Evolutionary conservation across 179 eudicot genomes (phyloP).

Genomic region (Drosera spatulata): DNA sequence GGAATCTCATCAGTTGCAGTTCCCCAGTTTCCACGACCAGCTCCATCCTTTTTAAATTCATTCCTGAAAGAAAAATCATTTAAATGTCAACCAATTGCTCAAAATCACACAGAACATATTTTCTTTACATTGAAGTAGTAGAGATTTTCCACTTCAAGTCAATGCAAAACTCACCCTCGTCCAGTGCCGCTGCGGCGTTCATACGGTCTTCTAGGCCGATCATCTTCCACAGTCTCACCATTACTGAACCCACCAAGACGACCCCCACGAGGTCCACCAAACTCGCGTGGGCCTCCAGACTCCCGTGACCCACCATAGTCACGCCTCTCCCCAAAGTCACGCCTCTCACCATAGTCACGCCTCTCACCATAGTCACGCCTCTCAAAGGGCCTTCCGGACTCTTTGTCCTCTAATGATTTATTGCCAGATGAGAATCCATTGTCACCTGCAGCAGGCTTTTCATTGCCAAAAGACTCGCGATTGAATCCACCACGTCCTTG

Average conservation of each 20-base stretch:
- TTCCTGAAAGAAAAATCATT: constrained; percentile 21
- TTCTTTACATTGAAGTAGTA: no score
- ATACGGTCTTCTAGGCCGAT: constrained; percentile 48
- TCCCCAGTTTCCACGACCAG: constrained; percentile 99
- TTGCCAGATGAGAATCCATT: constrained; percentile 35
- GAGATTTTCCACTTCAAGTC: not conserved
- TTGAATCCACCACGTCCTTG: constrained; percentile 54
- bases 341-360: no score
- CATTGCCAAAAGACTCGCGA: constrained; percentile 32
- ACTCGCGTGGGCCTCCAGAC: no score
- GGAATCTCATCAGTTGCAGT: constrained; percentile 59
- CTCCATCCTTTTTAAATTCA: constrained; percentile 80
- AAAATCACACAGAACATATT: not conserved
- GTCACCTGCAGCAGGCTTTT: constrained; percentile 30
- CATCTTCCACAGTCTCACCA: constrained; percentile 66
- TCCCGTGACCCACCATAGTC: no score
- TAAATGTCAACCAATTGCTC: not conserved
- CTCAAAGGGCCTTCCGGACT: constrained; percentile 40
- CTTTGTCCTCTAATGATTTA: constrained; percentile 27
- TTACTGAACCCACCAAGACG: constrained; percentile 64
- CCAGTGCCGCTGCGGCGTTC: constrained; percentile 96
- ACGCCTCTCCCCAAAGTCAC: no score
- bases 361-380: constrained; percentile 55
- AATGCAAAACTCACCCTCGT: constrained; percentile 41
- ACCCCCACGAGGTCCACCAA: constrained; percentile 43